phyloP scores from a whole-genome alignment of 1,139 yeast genomes.

The Blastobotrys malaysiensis region DNA sequence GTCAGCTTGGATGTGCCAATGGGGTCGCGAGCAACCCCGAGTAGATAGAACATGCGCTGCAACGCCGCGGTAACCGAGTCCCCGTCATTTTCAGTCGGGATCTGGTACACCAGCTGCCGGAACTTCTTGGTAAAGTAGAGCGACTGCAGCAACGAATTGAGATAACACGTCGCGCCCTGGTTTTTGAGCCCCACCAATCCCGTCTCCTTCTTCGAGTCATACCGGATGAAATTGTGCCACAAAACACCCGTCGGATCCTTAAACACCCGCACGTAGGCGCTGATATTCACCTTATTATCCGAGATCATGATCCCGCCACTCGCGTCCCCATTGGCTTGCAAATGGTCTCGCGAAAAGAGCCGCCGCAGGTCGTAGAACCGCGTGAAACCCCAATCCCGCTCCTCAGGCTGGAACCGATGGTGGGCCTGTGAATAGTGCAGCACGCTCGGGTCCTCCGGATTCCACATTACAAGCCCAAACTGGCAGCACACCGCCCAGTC shows the following conservation, averaged over 20 bases:
- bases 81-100: slow-evolving; percentile 65
- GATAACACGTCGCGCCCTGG: slow-evolving; percentile 97
- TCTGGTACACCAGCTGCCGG: slow-evolving; percentile 79
- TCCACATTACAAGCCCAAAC: slow-evolving; percentile 81
- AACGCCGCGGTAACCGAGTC: slow-evolving; percentile 72
- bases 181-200: slow-evolving; percentile 91
- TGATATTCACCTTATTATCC: slow-evolving; percentile 57
- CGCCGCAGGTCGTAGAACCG: slow-evolving; percentile 59
- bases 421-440: slow-evolving; percentile 61
- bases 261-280: slow-evolving; percentile 70
- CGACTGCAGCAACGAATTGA: slow-evolving; percentile 86
- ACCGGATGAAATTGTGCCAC: slow-evolving; percentile 82
- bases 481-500: slow-evolving; percentile 88
- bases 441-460: slow-evolving; percentile 62
- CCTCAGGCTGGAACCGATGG: slow-evolving; percentile 70
- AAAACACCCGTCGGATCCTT: slow-evolving; percentile 91
- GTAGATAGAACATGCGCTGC: slow-evolving; percentile 78
- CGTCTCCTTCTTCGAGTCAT: slow-evolving; percentile 80
- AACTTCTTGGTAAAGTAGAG: slow-evolving; percentile 80
- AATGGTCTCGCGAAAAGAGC: slow-evolving; percentile 31
- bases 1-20: slow-evolving; percentile 85
- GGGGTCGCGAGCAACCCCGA: slow-evolving; percentile 67
- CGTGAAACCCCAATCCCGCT: slow-evolving; percentile 95
- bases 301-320: slow-evolving; percentile 41
- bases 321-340: not conserved